Evolutionary conservation across 1,139 yeast species (phyloP).

Genomic region (Meyerozyma carpophila): DNA sequence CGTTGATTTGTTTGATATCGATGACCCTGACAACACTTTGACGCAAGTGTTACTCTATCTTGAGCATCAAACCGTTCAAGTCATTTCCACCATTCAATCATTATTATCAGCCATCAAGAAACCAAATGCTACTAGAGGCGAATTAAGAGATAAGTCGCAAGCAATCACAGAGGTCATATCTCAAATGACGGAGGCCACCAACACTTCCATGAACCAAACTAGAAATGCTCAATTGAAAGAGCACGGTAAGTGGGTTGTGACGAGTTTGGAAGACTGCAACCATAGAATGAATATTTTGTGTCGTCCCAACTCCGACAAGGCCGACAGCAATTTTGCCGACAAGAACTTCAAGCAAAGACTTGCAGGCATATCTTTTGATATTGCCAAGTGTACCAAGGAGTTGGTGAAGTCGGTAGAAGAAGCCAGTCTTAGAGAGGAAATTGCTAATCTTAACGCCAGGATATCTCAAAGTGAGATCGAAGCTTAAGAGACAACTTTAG

Average conservation of each 20-base stretch:
- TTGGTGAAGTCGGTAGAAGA: constrained; percentile 94
- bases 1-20: constrained; percentile 70
- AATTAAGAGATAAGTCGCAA: constrained; percentile 62
- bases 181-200: constrained; percentile 89
- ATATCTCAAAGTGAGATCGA: neutral
- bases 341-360: constrained; percentile 86
- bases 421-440: constrained; percentile 80
- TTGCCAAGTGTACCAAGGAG: constrained; percentile 94
- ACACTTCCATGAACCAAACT: constrained; percentile 83
- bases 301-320: constrained; percentile 40
- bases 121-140: constrained; percentile 73
- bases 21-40: constrained; percentile 82
- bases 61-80: constrained; percentile 92
- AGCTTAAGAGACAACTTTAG: neutral
- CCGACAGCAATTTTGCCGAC: constrained; percentile 70
- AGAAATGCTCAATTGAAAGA: constrained; percentile 78
- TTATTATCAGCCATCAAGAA: constrained; percentile 70
- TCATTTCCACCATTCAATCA: constrained; percentile 83
- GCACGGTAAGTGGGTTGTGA: constrained; percentile 88
- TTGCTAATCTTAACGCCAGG: constrained; percentile 47
- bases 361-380: constrained; percentile 94
- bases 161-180: constrained; percentile 73
- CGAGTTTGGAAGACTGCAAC: constrained; percentile 78
- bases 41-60: constrained; percentile 78
- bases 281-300: constrained; percentile 70